Conservation (phyloP, 805 yeast species). For the Monosporozyma aerobia region DNA sequence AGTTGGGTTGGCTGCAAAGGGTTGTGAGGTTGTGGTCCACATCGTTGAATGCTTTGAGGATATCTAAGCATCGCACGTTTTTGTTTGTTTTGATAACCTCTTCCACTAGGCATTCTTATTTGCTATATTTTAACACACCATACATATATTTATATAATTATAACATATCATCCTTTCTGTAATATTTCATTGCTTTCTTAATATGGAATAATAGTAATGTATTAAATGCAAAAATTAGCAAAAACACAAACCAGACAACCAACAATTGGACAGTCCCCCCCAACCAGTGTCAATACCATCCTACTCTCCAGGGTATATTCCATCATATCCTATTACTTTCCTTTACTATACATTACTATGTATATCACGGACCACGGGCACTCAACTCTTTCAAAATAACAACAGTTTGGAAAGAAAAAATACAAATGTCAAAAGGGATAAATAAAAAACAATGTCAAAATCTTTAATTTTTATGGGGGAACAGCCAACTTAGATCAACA, state of each 20-base stretch:
- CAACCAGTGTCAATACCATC: no score
- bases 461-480: background rate
- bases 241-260: no score
- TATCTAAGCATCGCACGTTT: background rate
- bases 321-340: no score
- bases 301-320: no score
- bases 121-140: no score
- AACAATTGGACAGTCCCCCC: no score
- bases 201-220: no score
- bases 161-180: no score
- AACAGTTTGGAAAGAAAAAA: background rate
- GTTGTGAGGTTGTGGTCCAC: background rate
- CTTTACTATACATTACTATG: background rate
- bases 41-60: background rate
- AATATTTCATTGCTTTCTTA: background rate
- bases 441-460: background rate
- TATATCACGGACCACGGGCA: background rate
- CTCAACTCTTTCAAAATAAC: background rate
- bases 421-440: background rate
- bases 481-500: background rate
- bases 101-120: no score
- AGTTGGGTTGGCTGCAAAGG: background rate
- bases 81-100: background rate
- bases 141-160: no score
- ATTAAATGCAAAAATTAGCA: no score